These are phyloP conservation scores for Monosporascus sp. DNA, from an alignment of 2,329 filamentous ascomycete species.

Conservation along the genomic window DNA sequence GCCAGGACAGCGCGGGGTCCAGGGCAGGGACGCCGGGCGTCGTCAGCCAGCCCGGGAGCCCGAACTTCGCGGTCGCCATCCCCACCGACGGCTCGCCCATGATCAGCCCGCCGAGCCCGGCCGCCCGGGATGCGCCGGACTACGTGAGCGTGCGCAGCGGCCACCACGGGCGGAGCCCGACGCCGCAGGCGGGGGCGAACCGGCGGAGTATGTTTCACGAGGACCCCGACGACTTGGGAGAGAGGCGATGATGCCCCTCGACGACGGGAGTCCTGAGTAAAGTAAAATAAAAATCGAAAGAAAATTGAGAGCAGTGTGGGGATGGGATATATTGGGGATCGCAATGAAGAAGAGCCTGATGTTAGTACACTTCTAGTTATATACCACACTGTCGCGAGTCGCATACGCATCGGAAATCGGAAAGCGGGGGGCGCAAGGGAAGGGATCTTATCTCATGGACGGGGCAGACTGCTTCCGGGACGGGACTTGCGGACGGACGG, in stretches of 20 bases:
- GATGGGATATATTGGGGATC: no score
- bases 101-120: constrained; percentile 15
- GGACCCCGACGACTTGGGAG: constrained; percentile 17
- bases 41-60: constrained; percentile 1
- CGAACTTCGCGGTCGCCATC: not conserved
- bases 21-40: not conserved
- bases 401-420: no score
- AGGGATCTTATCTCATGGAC: no score
- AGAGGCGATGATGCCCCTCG: constrained; percentile 2
- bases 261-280: no score
- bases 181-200: constrained; percentile 5
- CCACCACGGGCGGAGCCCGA: not conserved
- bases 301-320: no score
- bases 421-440: no score
- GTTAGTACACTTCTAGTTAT: no score
- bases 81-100: not conserved
- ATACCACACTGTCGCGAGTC: no score
- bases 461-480: no score
- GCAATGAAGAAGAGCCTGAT: no score
- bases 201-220: constrained; percentile 21
- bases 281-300: no score
- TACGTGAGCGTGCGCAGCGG: constrained; percentile 8
- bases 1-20: not conserved
- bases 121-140: constrained; percentile 5
- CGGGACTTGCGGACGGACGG: no score